A percentile compares a stretch with the other conserved stretches of the same genome.
These are phyloP conservation scores for Powellomyces hirtus DNA, from an alignment of 192 early-diverging fungal genomes.

Conservation along the genomic window DNA sequence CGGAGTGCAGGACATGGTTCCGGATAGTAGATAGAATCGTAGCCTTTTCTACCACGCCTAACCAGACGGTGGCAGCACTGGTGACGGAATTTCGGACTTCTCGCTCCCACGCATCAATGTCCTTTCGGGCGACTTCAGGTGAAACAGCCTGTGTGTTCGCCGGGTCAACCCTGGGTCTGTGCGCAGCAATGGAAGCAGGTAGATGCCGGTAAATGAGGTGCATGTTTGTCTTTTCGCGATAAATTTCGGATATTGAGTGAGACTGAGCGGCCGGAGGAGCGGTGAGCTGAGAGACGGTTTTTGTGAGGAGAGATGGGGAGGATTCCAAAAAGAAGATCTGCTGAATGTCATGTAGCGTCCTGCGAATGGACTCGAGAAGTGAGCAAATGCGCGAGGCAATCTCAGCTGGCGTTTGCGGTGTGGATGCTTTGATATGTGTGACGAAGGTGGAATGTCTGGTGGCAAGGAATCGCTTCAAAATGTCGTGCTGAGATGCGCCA, in stretches of 20 bases:
- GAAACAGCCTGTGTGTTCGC: neutral
- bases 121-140: neutral
- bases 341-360: neutral
- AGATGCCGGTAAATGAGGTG: constrained; percentile 24
- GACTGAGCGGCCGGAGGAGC: neutral
- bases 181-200: neutral
- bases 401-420: neutral
- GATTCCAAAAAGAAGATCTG: constrained; percentile 3
- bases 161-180: neutral
- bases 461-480: constrained; percentile 49
- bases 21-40: neutral
- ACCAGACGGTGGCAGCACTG: neutral
- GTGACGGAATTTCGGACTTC: neutral
- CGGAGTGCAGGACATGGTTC: neutral
- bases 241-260: constrained; percentile 1
- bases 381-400: neutral
- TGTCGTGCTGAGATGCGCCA: constrained; percentile 53
- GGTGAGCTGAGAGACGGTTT: neutral
- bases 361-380: neutral
- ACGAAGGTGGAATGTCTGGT: constrained; percentile 52
- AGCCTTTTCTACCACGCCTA: neutral
- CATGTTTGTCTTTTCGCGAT: constrained; percentile 15
- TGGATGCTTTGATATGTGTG: neutral
- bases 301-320: neutral
- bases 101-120: neutral